These are phyloP conservation scores for Nasturtium officinale DNA, from an alignment of 345 rosid species.

Conservation along the genomic window DNA sequence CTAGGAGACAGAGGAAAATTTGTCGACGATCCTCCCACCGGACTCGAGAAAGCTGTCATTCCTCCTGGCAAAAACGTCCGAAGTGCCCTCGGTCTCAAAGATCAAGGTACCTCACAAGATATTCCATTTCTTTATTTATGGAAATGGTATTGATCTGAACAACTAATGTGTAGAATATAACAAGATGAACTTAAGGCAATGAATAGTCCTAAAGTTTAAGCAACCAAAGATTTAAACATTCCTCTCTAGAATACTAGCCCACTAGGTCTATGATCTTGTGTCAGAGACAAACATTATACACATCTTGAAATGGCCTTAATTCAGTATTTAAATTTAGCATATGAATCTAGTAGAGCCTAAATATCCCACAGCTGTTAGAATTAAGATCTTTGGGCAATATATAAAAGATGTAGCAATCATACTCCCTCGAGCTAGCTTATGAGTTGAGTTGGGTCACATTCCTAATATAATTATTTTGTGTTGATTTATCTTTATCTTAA, in stretches of 20 bases:
- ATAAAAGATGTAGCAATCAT: too few species aligned
- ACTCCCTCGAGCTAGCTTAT: too few species aligned
- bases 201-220: background rate
- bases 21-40: slow-evolving; percentile 78
- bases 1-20: slow-evolving; percentile 88
- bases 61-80: slow-evolving; percentile 77
- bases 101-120: slow-evolving; percentile 64
- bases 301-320: background rate
- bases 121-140: background rate
- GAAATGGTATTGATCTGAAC: slow-evolving; percentile 14
- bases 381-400: too few species aligned
- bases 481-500: background rate
- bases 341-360: too few species aligned
- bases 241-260: background rate
- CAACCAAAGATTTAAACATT: background rate
- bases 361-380: too few species aligned
- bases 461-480: too few species aligned
- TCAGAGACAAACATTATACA: background rate
- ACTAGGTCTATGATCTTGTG: background rate
- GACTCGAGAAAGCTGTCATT: slow-evolving; percentile 76
- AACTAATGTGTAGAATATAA: background rate
- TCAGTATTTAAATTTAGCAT: background rate
- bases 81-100: slow-evolving; percentile 78
- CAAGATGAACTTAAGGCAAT: background rate
- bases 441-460: too few species aligned